Evolutionary conservation across 371 early-diverging fungal genomes (phyloP), one percentile per base, ranked within the genome.

Genomic region (Neoconidiobolus thromboides): DNA sequence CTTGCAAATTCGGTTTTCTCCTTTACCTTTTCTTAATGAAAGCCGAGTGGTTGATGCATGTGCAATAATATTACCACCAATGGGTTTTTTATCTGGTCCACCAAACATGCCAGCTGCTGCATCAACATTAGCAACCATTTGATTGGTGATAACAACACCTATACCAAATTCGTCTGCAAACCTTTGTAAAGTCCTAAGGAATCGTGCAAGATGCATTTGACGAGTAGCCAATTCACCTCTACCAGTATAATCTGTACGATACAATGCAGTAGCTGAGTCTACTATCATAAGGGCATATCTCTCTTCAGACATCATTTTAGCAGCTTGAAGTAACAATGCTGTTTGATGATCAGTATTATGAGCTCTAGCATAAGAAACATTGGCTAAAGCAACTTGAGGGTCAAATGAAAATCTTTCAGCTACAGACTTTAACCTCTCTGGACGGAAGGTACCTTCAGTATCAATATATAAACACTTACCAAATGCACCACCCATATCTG

Each of bases 401-500:
- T 91, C 85, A 58, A 99, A 68, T 36, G 83, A 86, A 73, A 78
- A 96, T 61, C 84, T 73, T 69, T 93, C 85, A n/a, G 98, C 92
- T 54, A 94, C 86, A 1, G 94, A 79, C 7, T 91, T 67, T 9
- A 95, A 69, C 52, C 99, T 77, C 65, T 87, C 93, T 0, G 99
- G 91, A 55, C 99, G 81, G 72, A 99, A 99, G 0, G 99, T 99
- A 43, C 94, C 94, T 73, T 99, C 99, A 0, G 99, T 99, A 70
- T 99, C 99, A 63, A 99, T 95, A 69, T 92, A 99, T 64, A 99
- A 67, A 64, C 93, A 93, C 70, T 93, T 96, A 44, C 99, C 99
- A 70, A 86, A 90, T 6, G 86, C 96, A 2, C 99, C 99, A 1
- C 96, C 96, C 71, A 80, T 74, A 26, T 82, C 77, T 6, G 72